Conservation (phyloP, 768 basidiomycete species). For the Pleurotus eryngii region DNA sequence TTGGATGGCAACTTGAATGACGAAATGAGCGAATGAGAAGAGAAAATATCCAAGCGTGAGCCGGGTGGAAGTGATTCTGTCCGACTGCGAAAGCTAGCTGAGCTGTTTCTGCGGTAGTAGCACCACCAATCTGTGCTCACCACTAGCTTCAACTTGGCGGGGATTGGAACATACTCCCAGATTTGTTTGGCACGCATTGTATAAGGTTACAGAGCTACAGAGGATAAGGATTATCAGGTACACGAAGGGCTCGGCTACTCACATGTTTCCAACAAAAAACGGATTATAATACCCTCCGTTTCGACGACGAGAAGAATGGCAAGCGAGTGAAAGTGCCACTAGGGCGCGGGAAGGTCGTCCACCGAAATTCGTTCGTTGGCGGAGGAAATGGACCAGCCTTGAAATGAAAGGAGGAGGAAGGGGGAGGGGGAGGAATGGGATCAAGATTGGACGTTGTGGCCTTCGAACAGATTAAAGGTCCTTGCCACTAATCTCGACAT, state of each 20-base stretch:
- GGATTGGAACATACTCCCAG: constrained; percentile 31
- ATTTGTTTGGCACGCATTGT: constrained; percentile 24
- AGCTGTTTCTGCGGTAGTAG: not conserved
- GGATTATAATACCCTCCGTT: constrained; percentile 6
- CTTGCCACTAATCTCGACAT: not conserved
- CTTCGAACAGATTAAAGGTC: constrained; percentile 3
- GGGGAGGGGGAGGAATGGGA: constrained; percentile 12
- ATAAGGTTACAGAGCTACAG: constrained; percentile 4
- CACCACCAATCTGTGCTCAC: constrained; percentile 31
- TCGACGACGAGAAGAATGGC: constrained; percentile 15
- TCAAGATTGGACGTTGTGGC: constrained; percentile 2
- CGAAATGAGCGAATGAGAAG: constrained; percentile 65
- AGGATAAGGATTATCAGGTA: not conserved
- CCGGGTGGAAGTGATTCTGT: constrained; percentile 64
- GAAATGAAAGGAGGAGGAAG: constrained; percentile 14
- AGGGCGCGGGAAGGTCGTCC: constrained; percentile 27
- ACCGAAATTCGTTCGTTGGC: not conserved
- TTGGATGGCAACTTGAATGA: constrained; percentile 68
- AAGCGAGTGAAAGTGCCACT: constrained; percentile 36
- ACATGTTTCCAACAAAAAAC: not conserved
- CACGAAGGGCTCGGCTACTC: not conserved
- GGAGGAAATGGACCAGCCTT: constrained; percentile 21
- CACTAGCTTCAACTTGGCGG: constrained; percentile 41
- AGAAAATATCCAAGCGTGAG: constrained; percentile 63
- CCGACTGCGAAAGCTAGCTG: constrained; percentile 44